Conservation (phyloP, 2,329 filamentous ascomycete genomes). For the Alternaria gaisen region DNA sequence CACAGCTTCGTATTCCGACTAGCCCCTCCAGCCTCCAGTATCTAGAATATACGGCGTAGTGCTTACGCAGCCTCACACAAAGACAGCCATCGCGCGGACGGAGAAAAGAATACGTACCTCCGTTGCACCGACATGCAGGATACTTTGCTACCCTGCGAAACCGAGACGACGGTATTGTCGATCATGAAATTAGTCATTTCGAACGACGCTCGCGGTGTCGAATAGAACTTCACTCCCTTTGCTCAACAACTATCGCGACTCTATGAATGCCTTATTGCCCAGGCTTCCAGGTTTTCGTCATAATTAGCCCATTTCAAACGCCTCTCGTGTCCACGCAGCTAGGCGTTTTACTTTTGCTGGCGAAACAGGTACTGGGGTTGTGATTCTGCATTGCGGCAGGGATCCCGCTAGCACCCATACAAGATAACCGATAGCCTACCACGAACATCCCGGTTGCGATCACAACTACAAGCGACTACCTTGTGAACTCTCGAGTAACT, state of each 20-base stretch:
- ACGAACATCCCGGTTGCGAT: constrained; percentile 23
- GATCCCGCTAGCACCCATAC: constrained; percentile 32
- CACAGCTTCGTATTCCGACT: constrained; percentile 8
- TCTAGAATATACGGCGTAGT: not conserved
- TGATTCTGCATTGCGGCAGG: constrained; percentile 27
- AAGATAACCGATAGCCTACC: constrained; percentile 28
- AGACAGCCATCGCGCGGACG: not conserved
- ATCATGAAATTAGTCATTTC: not conserved
- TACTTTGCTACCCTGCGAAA: not conserved
- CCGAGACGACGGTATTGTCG: not conserved
- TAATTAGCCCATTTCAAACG: constrained; percentile 21
- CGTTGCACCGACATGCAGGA: not conserved
- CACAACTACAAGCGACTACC: constrained; percentile 25
- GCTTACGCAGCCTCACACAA: constrained; percentile 8
- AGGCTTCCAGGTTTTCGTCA: constrained; percentile 18
- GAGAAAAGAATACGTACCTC: not conserved
- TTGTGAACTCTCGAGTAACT: constrained; percentile 21
- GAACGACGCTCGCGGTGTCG: not conserved
- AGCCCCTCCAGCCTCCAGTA: not conserved
- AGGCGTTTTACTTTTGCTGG: constrained; percentile 28
- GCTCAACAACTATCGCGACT: not conserved
- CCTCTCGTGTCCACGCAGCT: constrained; percentile 9
- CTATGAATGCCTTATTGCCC: constrained; percentile 2
- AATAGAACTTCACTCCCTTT: not conserved
- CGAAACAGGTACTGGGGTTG: constrained; percentile 29